Conservation (phyloP, 805 yeast species). For the Yarrowia sp. region DNA sequence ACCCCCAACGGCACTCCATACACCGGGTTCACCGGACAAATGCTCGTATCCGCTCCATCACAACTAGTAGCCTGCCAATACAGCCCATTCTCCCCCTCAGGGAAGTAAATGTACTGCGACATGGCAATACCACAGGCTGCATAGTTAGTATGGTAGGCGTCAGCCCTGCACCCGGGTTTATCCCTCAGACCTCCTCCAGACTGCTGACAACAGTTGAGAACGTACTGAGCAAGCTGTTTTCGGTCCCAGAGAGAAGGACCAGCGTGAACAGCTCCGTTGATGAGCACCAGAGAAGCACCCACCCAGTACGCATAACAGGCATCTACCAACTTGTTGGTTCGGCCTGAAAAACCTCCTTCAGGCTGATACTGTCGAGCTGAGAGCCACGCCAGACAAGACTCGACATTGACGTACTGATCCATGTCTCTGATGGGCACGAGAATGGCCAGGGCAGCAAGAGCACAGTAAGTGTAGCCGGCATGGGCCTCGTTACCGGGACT, state of each 20-base stretch:
- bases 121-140: constrained; percentile 70
- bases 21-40: constrained; percentile 50
- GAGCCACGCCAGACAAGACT: constrained; percentile 60
- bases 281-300: constrained; percentile 67
- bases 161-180: constrained; percentile 79
- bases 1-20: constrained; percentile 54
- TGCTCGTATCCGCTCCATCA: constrained; percentile 5
- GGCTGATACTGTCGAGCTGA: constrained; percentile 60
- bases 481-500: constrained; percentile 86
- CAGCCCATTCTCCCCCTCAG: constrained; percentile 21
- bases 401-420: constrained; percentile 45
- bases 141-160: constrained; percentile 89
- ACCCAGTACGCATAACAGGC: constrained; percentile 97
- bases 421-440: constrained; percentile 44
- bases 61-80: constrained; percentile 23
- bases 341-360: constrained; percentile 89
- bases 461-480: constrained; percentile 96
- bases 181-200: constrained; percentile 77
- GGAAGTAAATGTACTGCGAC: constrained; percentile 47
- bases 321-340: constrained; percentile 91
- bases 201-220: constrained; percentile 72
- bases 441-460: constrained; percentile 60
- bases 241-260: constrained; percentile 48
- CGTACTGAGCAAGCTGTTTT: constrained; percentile 58
- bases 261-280: constrained; percentile 52